A percentile compares a stretch with the other conserved stretches of the same genome.
Evolutionary conservation across 2,329 filamentous ascomycete species (phyloP).

Genomic region (Scytalidium sp.): DNA sequence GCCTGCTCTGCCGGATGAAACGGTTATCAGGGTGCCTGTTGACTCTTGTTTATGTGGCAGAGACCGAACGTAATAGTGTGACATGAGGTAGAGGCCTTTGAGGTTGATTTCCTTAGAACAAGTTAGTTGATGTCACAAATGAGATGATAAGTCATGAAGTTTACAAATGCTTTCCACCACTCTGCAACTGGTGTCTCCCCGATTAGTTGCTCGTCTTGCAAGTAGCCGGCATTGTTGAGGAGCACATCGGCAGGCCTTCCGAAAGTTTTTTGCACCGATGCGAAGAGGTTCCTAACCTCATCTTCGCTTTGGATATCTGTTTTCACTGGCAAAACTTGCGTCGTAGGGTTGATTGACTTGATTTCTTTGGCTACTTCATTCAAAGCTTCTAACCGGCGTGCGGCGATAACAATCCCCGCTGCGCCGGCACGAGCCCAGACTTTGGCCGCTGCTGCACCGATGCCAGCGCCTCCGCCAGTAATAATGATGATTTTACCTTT

Average conservation of each 20-base stretch:
- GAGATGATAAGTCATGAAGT: not conserved
- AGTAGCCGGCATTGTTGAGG: slow-evolving; percentile 41
- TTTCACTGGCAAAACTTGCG: slow-evolving; percentile 11
- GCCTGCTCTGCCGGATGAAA: slow-evolving; percentile 37
- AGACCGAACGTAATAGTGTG: slow-evolving; percentile 41
- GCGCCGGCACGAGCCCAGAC: slow-evolving; percentile 26
- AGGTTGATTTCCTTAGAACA: slow-evolving; percentile 46
- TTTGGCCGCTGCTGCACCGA: slow-evolving; percentile 26
- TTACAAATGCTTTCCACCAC: slow-evolving; percentile 38
- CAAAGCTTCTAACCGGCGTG: slow-evolving; percentile 16
- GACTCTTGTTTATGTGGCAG: slow-evolving; percentile 23
- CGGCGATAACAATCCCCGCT: slow-evolving; percentile 27
- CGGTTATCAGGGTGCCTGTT: slow-evolving; percentile 34
- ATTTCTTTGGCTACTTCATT: slow-evolving; percentile 9
- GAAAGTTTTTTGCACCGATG: slow-evolving; percentile 13
- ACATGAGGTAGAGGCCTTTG: slow-evolving; percentile 43
- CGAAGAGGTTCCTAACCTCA: slow-evolving; percentile 15
- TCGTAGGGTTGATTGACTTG: slow-evolving; percentile 7
- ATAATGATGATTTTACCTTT: slow-evolving; percentile 23
- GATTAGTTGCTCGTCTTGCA: slow-evolving; percentile 32
- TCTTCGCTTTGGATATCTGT: slow-evolving; percentile 13
- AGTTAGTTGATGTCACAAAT: not conserved
- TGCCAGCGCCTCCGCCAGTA: slow-evolving; percentile 24
- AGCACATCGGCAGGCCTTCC: slow-evolving; percentile 32
- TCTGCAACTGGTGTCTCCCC: slow-evolving; percentile 35